Conservation (phyloP, 306 rosid genomes). For the Potentilla sterilis region DNA sequence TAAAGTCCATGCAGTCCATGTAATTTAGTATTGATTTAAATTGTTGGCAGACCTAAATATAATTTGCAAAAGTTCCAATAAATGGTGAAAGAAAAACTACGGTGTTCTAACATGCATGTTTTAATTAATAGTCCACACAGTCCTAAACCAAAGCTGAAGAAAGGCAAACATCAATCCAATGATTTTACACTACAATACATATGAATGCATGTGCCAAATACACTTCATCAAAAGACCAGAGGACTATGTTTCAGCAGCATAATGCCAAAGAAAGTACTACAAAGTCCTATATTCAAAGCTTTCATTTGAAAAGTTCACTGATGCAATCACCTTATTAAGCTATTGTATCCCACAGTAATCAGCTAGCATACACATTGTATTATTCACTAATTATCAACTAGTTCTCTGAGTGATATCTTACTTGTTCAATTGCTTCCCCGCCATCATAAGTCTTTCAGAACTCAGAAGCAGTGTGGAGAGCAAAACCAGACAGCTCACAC, state of each 20-base stretch:
- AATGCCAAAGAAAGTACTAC: background rate
- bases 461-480: background rate
- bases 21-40: background rate
- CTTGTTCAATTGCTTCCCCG: background rate
- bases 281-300: background rate
- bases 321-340: background rate
- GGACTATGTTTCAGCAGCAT: background rate
- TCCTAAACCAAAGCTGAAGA: background rate
- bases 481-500: slow-evolving; percentile 6
- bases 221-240: background rate
- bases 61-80: background rate
- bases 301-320: background rate
- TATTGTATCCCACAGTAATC: background rate
- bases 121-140: background rate
- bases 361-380: background rate
- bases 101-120: background rate
- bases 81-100: background rate
- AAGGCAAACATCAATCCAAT: too few relatives aligned
- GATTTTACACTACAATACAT: background rate
- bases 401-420: background rate
- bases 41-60: background rate
- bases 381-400: background rate
- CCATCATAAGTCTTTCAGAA: background rate
- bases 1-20: too few relatives aligned
- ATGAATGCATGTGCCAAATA: background rate